Evolutionary conservation across 108 stramenopile genomes (phyloP).

Genomic region (Conticribra guillardii): DNA sequence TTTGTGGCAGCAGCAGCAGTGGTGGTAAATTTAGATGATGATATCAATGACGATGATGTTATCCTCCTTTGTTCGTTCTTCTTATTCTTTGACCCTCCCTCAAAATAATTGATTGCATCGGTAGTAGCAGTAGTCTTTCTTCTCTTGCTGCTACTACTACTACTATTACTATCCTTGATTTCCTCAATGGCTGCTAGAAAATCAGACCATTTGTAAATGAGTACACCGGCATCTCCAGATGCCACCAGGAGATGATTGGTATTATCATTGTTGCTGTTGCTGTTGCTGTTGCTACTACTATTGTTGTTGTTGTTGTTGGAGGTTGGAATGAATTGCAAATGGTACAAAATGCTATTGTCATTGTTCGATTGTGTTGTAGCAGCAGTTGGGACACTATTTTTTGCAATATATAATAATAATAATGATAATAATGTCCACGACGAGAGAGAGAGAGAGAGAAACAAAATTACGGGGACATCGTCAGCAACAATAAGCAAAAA

Average conservation of each 20-base stretch:
- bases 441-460: no score
- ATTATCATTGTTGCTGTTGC: no score
- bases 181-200: slow-evolving; percentile 31
- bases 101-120: no score
- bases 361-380: background rate
- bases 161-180: no score
- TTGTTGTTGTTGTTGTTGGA: slow-evolving; percentile 5
- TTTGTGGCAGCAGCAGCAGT: background rate
- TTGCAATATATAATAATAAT: no score
- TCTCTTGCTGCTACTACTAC: no score
- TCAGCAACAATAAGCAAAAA: no score
- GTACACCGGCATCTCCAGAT: slow-evolving; percentile 48
- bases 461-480: no score
- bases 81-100: background rate
- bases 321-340: slow-evolving; percentile 41
- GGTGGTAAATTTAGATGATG: background rate
- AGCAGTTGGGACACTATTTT: background rate
- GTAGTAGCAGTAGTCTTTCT: no score
- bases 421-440: no score
- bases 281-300: no score
- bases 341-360: slow-evolving; percentile 30
- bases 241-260: slow-evolving; percentile 36
- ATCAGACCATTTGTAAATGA: slow-evolving; percentile 52
- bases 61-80: background rate
- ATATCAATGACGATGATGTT: background rate